Base-by-base conservation (phyloP, 495 filamentous ascomycete species). In the Hypoxylon fuscum region DNA sequence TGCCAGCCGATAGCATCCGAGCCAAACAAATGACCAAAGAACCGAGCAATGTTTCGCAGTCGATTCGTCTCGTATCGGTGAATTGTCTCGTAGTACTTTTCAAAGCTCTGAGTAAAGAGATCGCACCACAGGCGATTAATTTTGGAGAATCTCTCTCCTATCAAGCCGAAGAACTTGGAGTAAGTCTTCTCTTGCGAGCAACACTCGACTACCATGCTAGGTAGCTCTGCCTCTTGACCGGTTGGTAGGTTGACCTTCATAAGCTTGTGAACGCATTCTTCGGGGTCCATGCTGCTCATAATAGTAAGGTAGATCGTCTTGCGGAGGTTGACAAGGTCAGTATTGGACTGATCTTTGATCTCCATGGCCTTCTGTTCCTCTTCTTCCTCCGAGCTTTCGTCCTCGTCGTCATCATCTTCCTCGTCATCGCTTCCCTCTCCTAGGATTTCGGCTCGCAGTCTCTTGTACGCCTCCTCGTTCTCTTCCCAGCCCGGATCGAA, bases 321-420 rank as follows among this genome's bases (percentile, higher is more conserved):
- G 56, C 95, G 87, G 20, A 99, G 82, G 68, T 96, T 96, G 64
- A 97, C 90, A 11, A 99, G 84, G 71, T 98, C 92, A 0, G 93
- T 91, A 68, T 98, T 98, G 63, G 87, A 96, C 74, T 96, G 92
- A 76, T 99, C 95, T 75, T 97, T 96, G 81, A 99, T 96, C 74
- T 99, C 95, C 68, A 97, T 79, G 9, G 78, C 83, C 66, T 85
- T 86, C 38, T 83, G 73, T 55, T 85, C 79, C 67, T 93, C 86
- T 40, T 90, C 91, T 15, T 88, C 88, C 53, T 93, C 92, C n/a
- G 89, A 87, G 20, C 92, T 91, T 42, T 85, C 88, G 38, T 88
- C 91, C 17, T 88, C 89, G 18, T 89, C 89, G 6, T 85, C 85
- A 12, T 85, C 86, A 9, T 84, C 85, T 6, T 89, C 88, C 9